Evolutionary conservation across 345 rosid genomes (phyloP), one percentile per base, ranked within the genome.

Genomic region (Geranium rotundifolium): DNA sequence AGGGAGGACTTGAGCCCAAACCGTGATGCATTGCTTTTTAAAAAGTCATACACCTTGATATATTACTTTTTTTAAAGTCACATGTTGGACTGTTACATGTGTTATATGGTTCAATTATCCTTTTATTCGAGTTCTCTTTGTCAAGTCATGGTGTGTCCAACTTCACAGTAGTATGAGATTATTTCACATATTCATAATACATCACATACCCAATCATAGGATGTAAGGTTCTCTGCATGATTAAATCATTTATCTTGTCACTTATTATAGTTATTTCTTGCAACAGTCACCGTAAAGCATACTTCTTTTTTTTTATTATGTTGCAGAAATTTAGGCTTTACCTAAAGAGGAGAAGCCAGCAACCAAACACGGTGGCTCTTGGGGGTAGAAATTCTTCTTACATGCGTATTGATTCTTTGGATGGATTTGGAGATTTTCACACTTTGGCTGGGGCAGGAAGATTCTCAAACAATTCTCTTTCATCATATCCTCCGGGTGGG

Each of bases 281-380:
- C 12, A 52, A 52, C 56, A 52, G n/a, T 57, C 19, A 14, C 39
- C 19, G 15, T 17, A 30, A 64, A 41, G 31, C 65, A 60, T 19
- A 39, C 29, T 58, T 46, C 62, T 30, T 57, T 63, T 0, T 61
- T 23, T 58, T 9, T 60, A 12, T 57, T 64, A 30, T 69, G 54
- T 49, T 72, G 67, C 90, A 92, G 98, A 92, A 92, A 69, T 92
- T 80, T 65, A 84, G 97, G 79, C 84, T 87, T 14, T 87, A 84
- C 83, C 73, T 92, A 74, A 92, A 83, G 76, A 84, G 82, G 72
- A 63, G 79, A 41, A 34, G 68, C 34, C 90, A 85, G 67, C 85
- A 81, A 69, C 83, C 76, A 13, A 82, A 73, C 72, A 75, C 84
- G 74, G 74, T 61, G 63, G 82, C 85, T 64, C 75, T 76, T 63